Conservation (phyloP, 1,139 yeast species). For the Geotrichum macrosporum region DNA sequence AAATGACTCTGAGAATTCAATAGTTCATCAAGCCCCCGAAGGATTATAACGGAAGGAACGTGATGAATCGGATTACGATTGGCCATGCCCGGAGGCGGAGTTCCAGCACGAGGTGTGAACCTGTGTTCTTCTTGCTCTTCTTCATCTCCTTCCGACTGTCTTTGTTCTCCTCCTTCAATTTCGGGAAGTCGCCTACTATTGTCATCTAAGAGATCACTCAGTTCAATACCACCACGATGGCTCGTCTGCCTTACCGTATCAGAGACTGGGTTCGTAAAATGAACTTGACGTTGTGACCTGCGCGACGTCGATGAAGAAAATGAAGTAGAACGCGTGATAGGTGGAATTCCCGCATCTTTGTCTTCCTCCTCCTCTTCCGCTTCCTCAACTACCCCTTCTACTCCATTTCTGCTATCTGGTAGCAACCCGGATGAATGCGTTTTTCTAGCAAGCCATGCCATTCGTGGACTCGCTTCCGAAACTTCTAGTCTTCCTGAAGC, state of each 20-base stretch:
- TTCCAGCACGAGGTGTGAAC: background rate
- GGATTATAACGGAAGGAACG: background rate
- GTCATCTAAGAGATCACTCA: too few species aligned
- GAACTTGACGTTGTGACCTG: conserved; percentile 12
- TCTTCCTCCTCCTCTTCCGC: conserved; percentile 2
- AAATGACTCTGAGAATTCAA: too few species aligned
- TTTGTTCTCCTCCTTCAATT: background rate
- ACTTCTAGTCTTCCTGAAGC: conserved; percentile 6
- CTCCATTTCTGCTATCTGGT: conserved; percentile 1
- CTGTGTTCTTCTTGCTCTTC: conserved; percentile 1
- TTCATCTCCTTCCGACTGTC: background rate
- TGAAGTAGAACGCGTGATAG: conserved; percentile 10
- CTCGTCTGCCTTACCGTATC: too few species aligned
- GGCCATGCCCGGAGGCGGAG: background rate
- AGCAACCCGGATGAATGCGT: conserved; percentile 13
- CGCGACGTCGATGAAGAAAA: conserved; percentile 11
- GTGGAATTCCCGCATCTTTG: background rate
- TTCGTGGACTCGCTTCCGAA: conserved; percentile 10
- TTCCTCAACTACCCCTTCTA: background rate
- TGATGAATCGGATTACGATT: background rate
- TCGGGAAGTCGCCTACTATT: too few species aligned
- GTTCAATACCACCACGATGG: too few species aligned
- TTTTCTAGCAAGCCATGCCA: conserved; percentile 18
- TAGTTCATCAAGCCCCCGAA: background rate
- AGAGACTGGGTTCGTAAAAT: conserved; percentile 13